Conservation (phyloP, 2,329 filamentous ascomycete genomes). For the Aspergillus japonicus region DNA sequence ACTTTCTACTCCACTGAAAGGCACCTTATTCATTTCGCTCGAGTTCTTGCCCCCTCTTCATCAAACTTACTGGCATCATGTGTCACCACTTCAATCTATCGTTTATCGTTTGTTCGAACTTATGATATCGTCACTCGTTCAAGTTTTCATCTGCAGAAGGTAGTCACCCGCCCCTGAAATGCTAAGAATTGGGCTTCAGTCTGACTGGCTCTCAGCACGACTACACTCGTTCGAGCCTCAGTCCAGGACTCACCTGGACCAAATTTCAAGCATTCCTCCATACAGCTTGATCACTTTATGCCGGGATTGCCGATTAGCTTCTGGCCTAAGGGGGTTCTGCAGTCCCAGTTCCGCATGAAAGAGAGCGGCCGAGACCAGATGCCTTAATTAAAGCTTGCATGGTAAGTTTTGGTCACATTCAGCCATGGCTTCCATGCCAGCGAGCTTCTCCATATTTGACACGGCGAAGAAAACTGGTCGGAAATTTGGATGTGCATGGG, state of each 20-base stretch:
- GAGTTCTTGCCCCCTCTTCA: not conserved
- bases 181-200: not conserved
- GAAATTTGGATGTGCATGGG: slow-evolving; percentile 10
- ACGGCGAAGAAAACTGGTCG: not conserved
- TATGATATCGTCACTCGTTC: slow-evolving; percentile 6
- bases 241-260: not conserved
- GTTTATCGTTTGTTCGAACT: not conserved
- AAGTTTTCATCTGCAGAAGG: not conserved
- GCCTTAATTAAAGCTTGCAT: slow-evolving; percentile 7
- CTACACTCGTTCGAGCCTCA: not conserved
- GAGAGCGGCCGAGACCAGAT: slow-evolving; percentile 1
- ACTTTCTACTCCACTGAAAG: not conserved
- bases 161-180: not conserved
- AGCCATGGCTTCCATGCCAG: slow-evolving; percentile 1
- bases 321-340: not conserved
- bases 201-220: not conserved
- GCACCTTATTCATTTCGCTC: not conserved
- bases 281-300: not conserved
- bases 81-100: not conserved
- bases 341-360: not conserved
- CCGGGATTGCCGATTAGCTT: not conserved
- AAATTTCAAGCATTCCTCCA: not conserved
- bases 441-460: not conserved
- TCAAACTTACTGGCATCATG: not conserved
- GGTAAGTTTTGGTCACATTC: slow-evolving; percentile 8